Evolutionary conservation across 257 asterid species (phyloP).

Genomic region (Linderniella brevidens): DNA sequence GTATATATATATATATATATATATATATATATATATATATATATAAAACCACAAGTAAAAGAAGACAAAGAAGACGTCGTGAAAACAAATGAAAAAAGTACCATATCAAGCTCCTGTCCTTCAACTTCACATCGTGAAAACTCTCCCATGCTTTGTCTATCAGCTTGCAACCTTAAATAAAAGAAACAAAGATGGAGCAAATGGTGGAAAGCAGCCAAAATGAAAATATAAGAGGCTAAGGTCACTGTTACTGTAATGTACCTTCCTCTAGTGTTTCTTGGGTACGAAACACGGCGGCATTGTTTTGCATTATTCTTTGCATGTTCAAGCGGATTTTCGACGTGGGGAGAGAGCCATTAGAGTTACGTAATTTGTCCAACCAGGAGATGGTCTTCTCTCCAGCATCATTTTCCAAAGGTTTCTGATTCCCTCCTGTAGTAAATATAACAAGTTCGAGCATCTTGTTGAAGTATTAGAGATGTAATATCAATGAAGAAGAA

Average conservation of each 20-base stretch:
- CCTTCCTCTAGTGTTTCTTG: conserved; percentile 98
- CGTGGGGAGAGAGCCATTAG: conserved; percentile 86
- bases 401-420: conserved; percentile 68
- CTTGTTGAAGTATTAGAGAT: neutral
- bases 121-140: conserved; percentile 70
- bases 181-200: neutral
- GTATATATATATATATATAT: no score
- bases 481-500: neutral
- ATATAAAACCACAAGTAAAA: no score
- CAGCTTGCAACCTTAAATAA: conserved; percentile 61
- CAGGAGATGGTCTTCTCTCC: conserved; percentile 88
- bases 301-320: conserved; percentile 93
- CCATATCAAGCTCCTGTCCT: conserved; percentile 84
- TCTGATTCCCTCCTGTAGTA: conserved; percentile 64
- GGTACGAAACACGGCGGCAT: conserved; percentile 97
- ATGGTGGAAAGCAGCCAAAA: neutral
- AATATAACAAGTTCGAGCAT: neutral
- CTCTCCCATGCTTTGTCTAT: conserved; percentile 92
- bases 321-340: conserved; percentile 77
- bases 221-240: conserved; percentile 5
- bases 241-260: conserved; percentile 10
- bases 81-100: conserved; percentile 4
- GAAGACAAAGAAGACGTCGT: conserved; percentile 3
- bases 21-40: no score
- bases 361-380: conserved; percentile 89